These are phyloP conservation scores for Cardamine occulta DNA, from an alignment of 345 rosid species.

Conservation along the genomic window DNA sequence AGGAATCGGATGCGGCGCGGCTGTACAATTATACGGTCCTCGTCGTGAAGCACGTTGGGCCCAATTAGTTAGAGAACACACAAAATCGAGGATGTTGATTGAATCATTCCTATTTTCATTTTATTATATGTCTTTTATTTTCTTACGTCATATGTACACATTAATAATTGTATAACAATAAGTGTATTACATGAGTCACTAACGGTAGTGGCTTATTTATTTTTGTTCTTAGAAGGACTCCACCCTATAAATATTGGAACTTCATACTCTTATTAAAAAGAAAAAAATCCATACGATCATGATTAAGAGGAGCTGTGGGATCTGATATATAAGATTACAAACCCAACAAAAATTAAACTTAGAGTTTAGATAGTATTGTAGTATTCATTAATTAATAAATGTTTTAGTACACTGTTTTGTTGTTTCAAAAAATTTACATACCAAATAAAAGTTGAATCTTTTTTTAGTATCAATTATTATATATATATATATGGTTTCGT, in stretches of 20 bases:
- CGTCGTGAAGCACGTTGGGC: constrained; percentile 16
- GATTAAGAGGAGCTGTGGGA: neutral
- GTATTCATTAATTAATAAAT: neutral
- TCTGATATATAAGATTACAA: neutral
- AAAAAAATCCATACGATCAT: neutral
- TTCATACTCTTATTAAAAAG: neutral
- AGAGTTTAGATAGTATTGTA: neutral
- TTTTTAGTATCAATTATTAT: neutral
- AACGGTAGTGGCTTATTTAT: neutral
- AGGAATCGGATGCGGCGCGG: constrained; percentile 40
- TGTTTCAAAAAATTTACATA: neutral
- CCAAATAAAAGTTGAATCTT: neutral
- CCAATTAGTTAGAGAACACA: constrained; percentile 11
- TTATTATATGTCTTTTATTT: neutral
- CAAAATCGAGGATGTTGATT: constrained; percentile 11
- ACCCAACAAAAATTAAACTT: neutral
- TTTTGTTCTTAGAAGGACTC: neutral
- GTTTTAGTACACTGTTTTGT: neutral
- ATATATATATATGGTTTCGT: neutral
- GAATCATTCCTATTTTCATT: constrained; percentile 20
- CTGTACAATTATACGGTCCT: constrained; percentile 38
- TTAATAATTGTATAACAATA: constrained; percentile 8
- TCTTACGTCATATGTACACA: neutral
- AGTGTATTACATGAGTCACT: constrained; percentile 6
- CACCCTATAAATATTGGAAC: neutral